A percentile compares a stretch with the other conserved stretches of the same genome.
Evolutionary conservation across 768 basidiomycete species (phyloP).

Genomic region (Thelephora ganbajun): DNA sequence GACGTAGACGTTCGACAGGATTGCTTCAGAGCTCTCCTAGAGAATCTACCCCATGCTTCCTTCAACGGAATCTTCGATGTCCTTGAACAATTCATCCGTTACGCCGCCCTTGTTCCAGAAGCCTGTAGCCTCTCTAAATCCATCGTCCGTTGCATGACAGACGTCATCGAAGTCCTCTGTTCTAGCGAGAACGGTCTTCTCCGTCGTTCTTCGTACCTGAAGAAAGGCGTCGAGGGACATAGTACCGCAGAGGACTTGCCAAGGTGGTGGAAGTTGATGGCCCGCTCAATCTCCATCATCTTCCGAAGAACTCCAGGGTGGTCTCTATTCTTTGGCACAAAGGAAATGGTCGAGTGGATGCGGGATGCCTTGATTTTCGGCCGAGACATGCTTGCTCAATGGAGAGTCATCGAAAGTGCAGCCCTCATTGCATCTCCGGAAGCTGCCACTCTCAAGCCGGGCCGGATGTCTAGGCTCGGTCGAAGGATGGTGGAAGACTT

Average conservation of each 20-base stretch:
- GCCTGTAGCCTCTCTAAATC: conserved; percentile 83
- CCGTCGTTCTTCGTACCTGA: conserved; percentile 38
- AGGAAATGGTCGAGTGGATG: conserved; percentile 95
- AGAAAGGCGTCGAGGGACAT: conserved; percentile 21
- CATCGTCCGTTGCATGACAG: conserved; percentile 84
- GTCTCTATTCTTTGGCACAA: conserved; percentile 67
- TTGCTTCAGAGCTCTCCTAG: conserved; percentile 70
- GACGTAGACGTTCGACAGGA: conserved; percentile 84
- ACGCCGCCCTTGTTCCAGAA: conserved; percentile 58
- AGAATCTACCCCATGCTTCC: conserved; percentile 47
- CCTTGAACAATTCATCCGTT: conserved; percentile 48
- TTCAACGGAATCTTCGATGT: conserved; percentile 61
- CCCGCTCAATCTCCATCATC: conserved; percentile 63
- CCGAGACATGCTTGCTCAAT: conserved; percentile 69
- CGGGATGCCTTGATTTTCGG: conserved; percentile 93
- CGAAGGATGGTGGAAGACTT: conserved; percentile 67
- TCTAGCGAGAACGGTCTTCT: conserved; percentile 58
- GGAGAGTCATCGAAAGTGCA: conserved; percentile 66
- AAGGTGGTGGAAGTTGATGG: conserved; percentile 75
- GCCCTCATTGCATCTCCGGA: conserved; percentile 25
- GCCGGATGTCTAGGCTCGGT: conserved; percentile 38
- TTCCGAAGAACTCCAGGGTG: conserved; percentile 77
- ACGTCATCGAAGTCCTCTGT: conserved; percentile 83
- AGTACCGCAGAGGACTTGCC: conserved; percentile 43
- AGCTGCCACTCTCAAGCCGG: conserved; percentile 11